Percentiles rank a stretch among this genome's conserved stretches.
Evolutionary conservation across 225 moss, liverwort and hornwort genomes (phyloP).

Genomic region (Pseudoscleropodium purum): DNA sequence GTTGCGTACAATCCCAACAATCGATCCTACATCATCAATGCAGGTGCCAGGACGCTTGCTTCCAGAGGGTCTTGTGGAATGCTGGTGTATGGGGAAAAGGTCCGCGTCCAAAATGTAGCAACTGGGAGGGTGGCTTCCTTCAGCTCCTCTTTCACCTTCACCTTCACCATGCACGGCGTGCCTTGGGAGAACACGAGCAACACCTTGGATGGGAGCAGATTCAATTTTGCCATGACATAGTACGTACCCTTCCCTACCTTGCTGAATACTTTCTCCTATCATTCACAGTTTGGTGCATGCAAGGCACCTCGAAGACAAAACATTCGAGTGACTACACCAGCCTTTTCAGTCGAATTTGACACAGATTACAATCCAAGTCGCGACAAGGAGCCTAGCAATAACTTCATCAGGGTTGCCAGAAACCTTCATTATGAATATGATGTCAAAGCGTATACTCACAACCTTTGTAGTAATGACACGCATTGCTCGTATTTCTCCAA

Average conservation of each 20-base stretch:
- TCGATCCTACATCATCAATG: background rate
- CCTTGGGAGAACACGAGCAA: background rate
- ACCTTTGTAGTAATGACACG: background rate
- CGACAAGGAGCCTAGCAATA: background rate
- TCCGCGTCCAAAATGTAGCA: too few relatives aligned
- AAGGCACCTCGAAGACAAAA: rapidly evolving
- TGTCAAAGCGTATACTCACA: background rate
- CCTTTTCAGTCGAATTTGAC: background rate
- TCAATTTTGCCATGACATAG: rapidly evolving
- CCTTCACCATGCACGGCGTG: background rate
- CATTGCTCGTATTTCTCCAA: background rate
- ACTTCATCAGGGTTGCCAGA: background rate
- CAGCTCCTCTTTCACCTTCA: too few relatives aligned
- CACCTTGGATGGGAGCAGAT: background rate
- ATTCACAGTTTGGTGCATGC: background rate
- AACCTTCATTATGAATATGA: background rate
- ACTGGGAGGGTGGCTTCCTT: too few relatives aligned
- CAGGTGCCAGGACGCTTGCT: background rate
- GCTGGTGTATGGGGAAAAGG: too few relatives aligned
- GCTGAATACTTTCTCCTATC: rapidly evolving
- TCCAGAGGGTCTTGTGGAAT: background rate
- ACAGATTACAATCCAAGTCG: background rate
- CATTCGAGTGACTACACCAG: background rate
- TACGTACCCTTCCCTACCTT: background rate
- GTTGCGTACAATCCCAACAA: background rate